Base-by-base conservation (phyloP, 352 stramenopile genomes). In the Pythium phragmitis region DNA sequence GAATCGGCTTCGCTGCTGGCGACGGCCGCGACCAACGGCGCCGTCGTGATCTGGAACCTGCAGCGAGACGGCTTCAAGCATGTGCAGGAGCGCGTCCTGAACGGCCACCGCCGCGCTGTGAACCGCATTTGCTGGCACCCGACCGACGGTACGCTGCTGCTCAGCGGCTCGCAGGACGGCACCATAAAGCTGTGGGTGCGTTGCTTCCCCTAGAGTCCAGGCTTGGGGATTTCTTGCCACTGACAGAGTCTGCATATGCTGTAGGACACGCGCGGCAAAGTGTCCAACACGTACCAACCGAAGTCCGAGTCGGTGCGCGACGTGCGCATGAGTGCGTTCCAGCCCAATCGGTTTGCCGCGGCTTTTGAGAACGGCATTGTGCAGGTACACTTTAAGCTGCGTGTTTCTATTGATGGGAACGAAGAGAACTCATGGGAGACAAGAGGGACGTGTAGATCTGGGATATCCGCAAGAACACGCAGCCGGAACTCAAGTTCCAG, bases 81-180 rank as follows among this genome's bases (percentile, higher is more conserved):
- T 48, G 84, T 96, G 0, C 85, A 96, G 81, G 86, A 96, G 46
- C 77, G 87, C 23, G 85, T 94, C 16, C 33, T 94, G 33, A 94
- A 74, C 48, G 87, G 84, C 7, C 87, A 96, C 69, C 85, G 85
- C 26, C 85, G 87, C 36, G 81, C 87, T 0, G 87, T 94, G 61
- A 96, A 96, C 60, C 85, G 87, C 57, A 94, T 96, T 59, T 96
- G 85, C 67, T 96, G 87, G 87, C 87, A 96, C 55, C 82, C 82
- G 14, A 86, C 65, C 13, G 85, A 96, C 45, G 79, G 71, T 60
- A 93, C 89, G 26, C 58, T 93, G 56, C 82, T 96, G 26, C 80
- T 94, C 42, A 96, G 87, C 67, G 87, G 85, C 9, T 96, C 87
- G 0, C 87, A 96, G 62, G 87, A 96, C 49, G 85, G 87, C 26